These are phyloP conservation scores for Arthroderma sp. DNA, from an alignment of 2,329 filamentous ascomycete genomes.

Conservation along the genomic window DNA sequence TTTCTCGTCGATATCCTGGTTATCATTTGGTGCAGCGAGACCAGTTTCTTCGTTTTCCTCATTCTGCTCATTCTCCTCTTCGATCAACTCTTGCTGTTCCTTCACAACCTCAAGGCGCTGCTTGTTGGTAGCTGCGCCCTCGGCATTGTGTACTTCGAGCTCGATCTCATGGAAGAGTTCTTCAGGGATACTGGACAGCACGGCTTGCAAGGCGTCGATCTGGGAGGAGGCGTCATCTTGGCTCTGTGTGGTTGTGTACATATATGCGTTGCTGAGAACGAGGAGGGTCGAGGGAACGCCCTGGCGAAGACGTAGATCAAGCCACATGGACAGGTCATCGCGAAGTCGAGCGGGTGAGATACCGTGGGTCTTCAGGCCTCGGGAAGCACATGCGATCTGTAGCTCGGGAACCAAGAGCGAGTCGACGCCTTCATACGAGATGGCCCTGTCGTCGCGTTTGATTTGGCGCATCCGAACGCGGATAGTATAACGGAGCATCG, in stretches of 20 bases:
- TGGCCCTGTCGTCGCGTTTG: slow-evolving; percentile 92
- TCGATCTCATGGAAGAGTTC: slow-evolving; percentile 99
- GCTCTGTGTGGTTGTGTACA: slow-evolving; percentile 68
- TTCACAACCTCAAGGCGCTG: slow-evolving; percentile 95
- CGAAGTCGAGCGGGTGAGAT: slow-evolving; percentile 78
- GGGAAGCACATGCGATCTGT: slow-evolving; percentile 80
- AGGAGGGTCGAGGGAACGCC: slow-evolving; percentile 92
- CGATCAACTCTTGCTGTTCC: slow-evolving; percentile 95
- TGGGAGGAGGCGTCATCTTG: slow-evolving; percentile 73
- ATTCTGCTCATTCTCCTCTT: slow-evolving; percentile 91
- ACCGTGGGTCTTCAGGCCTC: slow-evolving; percentile 83
- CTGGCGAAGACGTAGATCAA: slow-evolving; percentile 83
- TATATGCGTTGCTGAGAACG: slow-evolving; percentile 92
- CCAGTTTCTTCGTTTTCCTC: slow-evolving; percentile 64
- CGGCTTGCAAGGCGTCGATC: slow-evolving; percentile 83
- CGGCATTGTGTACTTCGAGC: slow-evolving; percentile 90
- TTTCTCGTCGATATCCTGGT: slow-evolving; percentile 89
- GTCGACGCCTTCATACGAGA: slow-evolving; percentile 85
- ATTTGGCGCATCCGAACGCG: slow-evolving; percentile 98
- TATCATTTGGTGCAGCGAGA: slow-evolving; percentile 64
- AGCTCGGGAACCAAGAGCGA: slow-evolving; percentile 86
- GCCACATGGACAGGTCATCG: slow-evolving; percentile 83
- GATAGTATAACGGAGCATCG: slow-evolving; percentile 93
- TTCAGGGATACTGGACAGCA: slow-evolving; percentile 88
- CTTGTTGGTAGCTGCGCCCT: slow-evolving; percentile 96